phyloP scores from a whole-genome alignment of 805 yeast genomes.

The Cyberlindnera mrakii region DNA sequence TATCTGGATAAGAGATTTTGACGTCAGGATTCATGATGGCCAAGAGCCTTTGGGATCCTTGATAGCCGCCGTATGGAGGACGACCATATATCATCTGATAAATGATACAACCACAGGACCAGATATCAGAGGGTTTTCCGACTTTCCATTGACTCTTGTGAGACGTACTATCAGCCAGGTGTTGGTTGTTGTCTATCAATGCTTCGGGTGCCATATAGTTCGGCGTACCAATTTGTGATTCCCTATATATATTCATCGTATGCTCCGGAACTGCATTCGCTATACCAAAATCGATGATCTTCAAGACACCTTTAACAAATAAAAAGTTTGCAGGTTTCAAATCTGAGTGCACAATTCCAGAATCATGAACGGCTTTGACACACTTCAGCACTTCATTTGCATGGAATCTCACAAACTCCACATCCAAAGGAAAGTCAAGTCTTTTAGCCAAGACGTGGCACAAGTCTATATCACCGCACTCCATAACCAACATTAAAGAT shows the following conservation, averaged over 20 bases:
- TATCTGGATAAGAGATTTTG: constrained; percentile 57
- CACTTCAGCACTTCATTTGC: constrained; percentile 74
- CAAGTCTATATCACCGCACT: constrained; percentile 88
- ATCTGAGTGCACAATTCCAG: constrained; percentile 82
- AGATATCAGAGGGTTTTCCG: constrained; percentile 91
- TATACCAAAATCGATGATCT: constrained; percentile 91
- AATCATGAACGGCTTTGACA: constrained; percentile 80
- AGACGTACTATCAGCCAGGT: constrained; percentile 16
- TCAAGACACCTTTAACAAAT: constrained; percentile 76
- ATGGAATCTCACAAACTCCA: constrained; percentile 74
- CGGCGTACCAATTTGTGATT: constrained; percentile 91
- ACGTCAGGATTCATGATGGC: constrained; percentile 86
- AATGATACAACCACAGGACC: constrained; percentile 96
- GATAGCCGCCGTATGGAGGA: constrained; percentile 81
- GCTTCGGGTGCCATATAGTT: constrained; percentile 99
- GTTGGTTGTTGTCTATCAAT: constrained; percentile 50
- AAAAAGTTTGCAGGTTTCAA: constrained; percentile 68
- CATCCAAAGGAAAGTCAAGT: constrained; percentile 46
- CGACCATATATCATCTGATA: constrained; percentile 93
- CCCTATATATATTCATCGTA: constrained; percentile 84
- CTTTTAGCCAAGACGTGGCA: constrained; percentile 71
- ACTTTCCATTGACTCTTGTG: constrained; percentile 53
- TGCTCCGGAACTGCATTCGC: constrained; percentile 93
- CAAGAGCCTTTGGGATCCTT: constrained; percentile 68
- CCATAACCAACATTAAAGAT: constrained; percentile 75